Conservation (phyloP, 2,329 filamentous ascomycete species). For the Diaporthe ilicicola region DNA sequence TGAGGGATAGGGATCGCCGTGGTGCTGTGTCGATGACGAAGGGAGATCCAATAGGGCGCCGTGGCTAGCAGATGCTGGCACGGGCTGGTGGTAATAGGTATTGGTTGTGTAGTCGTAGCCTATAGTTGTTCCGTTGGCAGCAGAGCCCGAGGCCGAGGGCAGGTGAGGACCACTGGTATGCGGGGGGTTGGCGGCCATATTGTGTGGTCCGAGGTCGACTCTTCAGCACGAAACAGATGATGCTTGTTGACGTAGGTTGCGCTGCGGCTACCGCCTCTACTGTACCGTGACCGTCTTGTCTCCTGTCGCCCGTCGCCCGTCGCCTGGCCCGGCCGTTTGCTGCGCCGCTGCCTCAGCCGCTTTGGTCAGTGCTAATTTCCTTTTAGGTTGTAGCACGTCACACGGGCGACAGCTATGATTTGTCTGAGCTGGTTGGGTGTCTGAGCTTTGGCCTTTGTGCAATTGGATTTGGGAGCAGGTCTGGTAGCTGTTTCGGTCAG, state of each 20-base stretch:
- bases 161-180: constrained; percentile 7
- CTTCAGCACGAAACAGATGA: constrained; percentile 9
- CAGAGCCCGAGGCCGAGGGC: constrained; percentile 20
- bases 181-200: constrained; percentile 29
- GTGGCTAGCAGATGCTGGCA: constrained; percentile 7
- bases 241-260: constrained; percentile 27
- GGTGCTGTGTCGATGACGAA: constrained; percentile 26
- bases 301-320: neutral
- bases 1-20: constrained; percentile 20
- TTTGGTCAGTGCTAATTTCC: constrained; percentile 15
- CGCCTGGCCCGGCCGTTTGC: constrained; percentile 3
- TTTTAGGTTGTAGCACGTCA: constrained; percentile 2
- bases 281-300: too few relatives aligned
- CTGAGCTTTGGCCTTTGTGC: neutral
- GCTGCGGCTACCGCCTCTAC: neutral
- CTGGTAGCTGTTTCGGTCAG: neutral
- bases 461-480: neutral
- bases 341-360: constrained; percentile 16
- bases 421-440: neutral
- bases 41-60: constrained; percentile 14
- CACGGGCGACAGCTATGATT: constrained; percentile 1
- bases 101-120: constrained; percentile 13
- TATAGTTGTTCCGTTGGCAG: constrained; percentile 27
- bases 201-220: neutral
- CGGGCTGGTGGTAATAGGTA: constrained; percentile 19